Base-by-base conservation (phyloP, 139 green algal genomes). In the Dunaliella sp. region DNA sequence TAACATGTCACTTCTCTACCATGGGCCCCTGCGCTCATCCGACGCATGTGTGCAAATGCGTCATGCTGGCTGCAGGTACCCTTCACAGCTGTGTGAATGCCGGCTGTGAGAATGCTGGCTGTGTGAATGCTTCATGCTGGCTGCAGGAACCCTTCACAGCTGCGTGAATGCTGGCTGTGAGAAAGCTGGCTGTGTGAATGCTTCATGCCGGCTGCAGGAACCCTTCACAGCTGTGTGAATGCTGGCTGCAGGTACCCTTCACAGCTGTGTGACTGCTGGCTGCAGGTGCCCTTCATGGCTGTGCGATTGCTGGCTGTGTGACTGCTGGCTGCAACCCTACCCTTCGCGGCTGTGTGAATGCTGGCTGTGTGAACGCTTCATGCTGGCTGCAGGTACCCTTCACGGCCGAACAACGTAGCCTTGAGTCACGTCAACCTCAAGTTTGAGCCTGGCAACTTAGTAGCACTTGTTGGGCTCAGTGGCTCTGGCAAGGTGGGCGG, bases 381-480 rank as follows among this genome's bases (percentile, higher is more conserved):
- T n/a, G 59, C 59, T 76, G 22, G 7, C 21, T 16, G 32, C 86
- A 89, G 79, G 34, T 94, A 96, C 77, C 82, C 92, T 1, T 92
- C 87, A 1, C 88, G 91, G 3, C 87, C 91, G 28, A 79, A 91
- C 74, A 48, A 79, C 1, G 31, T 85, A 25, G 93, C 93, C 1
- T 90, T 97, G 75, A 37, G 87, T 21, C 36, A 84, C 21, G 89
- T 98, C 25, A 90, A 30, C 78, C 87, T 98, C 22, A 85, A 36
- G 12, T 80, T 98, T 16, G 59, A 89, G 3, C 89, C 94, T 0
- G 94, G 94, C 33, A 85, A 93, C 86, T 87, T 96, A 7, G 88
- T 93, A 0, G 95, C 95, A 0, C 87, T 98, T 36, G 95, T 98
- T 80, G 93, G 95, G 16, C 88, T 92, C 26, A 89, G 65, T 38